Conservation (phyloP, 1,284 basidiomycete species). For the Salmacisia buchloeana region DNA sequence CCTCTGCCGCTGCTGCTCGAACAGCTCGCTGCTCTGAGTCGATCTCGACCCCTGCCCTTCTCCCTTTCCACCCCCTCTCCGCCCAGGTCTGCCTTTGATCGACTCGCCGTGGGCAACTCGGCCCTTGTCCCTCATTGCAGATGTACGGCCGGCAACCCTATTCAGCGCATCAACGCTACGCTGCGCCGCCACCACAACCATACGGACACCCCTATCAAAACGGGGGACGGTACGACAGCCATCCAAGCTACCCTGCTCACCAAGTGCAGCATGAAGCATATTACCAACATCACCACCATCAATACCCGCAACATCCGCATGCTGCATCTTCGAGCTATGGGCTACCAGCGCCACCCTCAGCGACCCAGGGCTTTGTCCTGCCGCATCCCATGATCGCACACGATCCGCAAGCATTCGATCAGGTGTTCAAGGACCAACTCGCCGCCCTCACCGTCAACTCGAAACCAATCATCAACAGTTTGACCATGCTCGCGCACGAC, state of each 20-base stretch:
- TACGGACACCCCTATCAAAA: not conserved
- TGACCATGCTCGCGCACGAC: slow-evolving; percentile 91
- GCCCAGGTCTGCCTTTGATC: no score
- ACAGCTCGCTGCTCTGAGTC: not conserved
- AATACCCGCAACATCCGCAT: not conserved
- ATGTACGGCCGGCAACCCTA: slow-evolving; percentile 2
- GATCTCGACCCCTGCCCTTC: not conserved
- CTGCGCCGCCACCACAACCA: not conserved
- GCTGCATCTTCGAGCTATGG: not conserved
- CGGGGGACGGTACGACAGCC: not conserved
- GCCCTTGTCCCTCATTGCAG: not conserved
- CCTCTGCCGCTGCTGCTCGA: not conserved
- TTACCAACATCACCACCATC: not conserved
- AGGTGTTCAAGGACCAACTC: slow-evolving; percentile 61
- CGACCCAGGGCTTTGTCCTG: not conserved
- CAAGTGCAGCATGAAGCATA: not conserved
- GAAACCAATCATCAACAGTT: slow-evolving; percentile 84
- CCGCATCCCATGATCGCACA: slow-evolving; percentile 18
- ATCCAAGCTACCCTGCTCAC: not conserved
- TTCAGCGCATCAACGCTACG: not conserved
- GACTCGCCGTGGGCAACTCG: not conserved
- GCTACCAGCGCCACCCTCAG: not conserved
- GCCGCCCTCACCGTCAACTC: slow-evolving; percentile 87
- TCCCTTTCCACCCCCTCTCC: not conserved
- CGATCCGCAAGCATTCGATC: slow-evolving; percentile 65